These are phyloP conservation scores for Hypoxylon sp. DNA, from an alignment of 2,329 filamentous ascomycete species.

Conservation along the genomic window DNA sequence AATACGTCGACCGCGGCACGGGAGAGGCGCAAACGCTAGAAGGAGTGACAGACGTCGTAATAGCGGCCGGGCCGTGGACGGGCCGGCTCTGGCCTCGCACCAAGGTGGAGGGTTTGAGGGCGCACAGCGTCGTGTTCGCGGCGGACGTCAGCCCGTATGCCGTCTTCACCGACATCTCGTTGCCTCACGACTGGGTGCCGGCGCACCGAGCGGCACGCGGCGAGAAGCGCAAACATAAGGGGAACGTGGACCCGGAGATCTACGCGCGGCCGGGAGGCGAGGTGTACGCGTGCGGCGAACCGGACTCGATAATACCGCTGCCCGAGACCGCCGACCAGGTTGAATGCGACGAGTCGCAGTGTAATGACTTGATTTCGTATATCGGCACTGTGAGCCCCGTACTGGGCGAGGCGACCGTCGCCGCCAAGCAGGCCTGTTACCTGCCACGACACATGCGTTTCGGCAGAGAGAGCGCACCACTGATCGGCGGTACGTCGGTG, in stretches of 20 bases:
- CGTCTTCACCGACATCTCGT: conserved; percentile 86
- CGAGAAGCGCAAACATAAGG: conserved; percentile 66
- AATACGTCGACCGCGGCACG: conserved; percentile 65
- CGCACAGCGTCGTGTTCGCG: conserved; percentile 75
- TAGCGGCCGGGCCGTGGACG: conserved; percentile 74
- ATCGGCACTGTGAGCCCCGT: conserved; percentile 74
- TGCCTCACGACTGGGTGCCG: conserved; percentile 74
- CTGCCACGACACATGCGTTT: conserved; percentile 79
- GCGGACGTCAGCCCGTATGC: conserved; percentile 78
- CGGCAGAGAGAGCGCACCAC: conserved; percentile 73
- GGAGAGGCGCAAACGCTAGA: conserved; percentile 53
- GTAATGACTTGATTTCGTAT: conserved; percentile 87
- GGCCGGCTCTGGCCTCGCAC: conserved; percentile 67
- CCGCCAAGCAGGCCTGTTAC: conserved; percentile 90
- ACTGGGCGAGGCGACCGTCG: conserved; percentile 76
- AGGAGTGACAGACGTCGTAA: conserved; percentile 66
- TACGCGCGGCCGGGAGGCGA: conserved; percentile 91
- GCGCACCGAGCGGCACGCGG: conserved; percentile 61
- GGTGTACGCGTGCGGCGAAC: conserved; percentile 93
- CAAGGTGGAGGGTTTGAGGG: conserved; percentile 69
- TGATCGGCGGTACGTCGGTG: conserved; percentile 81
- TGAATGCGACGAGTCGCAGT: conserved; percentile 78
- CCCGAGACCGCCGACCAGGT: conserved; percentile 83
- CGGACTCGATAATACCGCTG: conserved; percentile 79
- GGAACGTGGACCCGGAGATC: conserved; percentile 86